Percentiles rank a stretch among this genome's conserved stretches.
Conservation (phyloP, 169 alveolate genomes). For the Plasmodium sp. region DNA sequence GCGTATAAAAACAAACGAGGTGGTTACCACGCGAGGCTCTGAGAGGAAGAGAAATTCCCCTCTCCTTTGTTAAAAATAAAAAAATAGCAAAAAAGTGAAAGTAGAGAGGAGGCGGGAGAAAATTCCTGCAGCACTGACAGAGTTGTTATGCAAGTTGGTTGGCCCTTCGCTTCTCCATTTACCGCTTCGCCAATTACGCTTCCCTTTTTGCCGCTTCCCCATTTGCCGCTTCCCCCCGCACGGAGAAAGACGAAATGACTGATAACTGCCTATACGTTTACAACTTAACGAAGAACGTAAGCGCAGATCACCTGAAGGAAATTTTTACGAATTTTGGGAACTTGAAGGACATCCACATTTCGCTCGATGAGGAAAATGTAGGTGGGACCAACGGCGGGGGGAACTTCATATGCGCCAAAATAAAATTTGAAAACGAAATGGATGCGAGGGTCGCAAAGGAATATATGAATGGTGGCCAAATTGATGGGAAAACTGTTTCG, state of each 20-base stretch:
- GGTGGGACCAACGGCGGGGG: not conserved
- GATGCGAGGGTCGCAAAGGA: constrained; percentile 46
- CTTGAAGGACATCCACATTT: constrained; percentile 12
- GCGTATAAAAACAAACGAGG: not conserved
- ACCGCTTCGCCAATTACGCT: not conserved
- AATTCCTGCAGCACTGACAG: not conserved
- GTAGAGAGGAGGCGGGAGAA: not conserved
- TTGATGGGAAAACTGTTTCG: constrained; percentile 58
- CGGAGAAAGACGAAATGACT: constrained; percentile 3
- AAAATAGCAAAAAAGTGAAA: not conserved
- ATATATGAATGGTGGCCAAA: constrained; percentile 57
- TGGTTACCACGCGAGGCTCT: not conserved
- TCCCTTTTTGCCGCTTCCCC: not conserved
- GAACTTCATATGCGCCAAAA: constrained; percentile 6
- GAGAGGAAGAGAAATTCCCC: not conserved
- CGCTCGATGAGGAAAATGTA: constrained; percentile 21
- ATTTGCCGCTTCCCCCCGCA: not conserved
- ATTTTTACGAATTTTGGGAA: constrained; percentile 55
- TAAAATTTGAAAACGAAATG: constrained; percentile 29
- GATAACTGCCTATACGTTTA: constrained; percentile 16
- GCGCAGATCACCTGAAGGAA: constrained; percentile 48
- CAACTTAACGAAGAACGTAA: constrained; percentile 39
- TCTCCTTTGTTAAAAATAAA: not conserved
- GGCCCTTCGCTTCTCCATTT: not conserved
- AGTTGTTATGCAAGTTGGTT: not conserved